These are phyloP conservation scores for Fistulinella prunicolor DNA, from an alignment of 768 basidiomycete genomes.

Conservation along the genomic window DNA sequence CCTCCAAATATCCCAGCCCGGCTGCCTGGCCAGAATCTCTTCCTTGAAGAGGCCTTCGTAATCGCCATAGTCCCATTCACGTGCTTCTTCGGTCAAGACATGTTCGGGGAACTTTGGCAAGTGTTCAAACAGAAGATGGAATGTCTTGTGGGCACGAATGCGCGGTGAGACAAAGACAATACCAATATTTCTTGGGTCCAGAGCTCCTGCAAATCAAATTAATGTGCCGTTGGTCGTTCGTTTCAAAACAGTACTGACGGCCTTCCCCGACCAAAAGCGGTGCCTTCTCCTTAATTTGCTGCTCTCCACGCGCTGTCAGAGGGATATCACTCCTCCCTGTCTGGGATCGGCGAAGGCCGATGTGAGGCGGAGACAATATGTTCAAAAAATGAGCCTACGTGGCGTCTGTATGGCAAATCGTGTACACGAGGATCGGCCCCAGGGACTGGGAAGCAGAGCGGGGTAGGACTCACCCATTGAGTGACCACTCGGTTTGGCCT, in stretches of 20 bases:
- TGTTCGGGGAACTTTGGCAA: conserved; percentile 47
- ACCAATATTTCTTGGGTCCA: conserved; percentile 78
- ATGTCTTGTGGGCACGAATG: conserved; percentile 79
- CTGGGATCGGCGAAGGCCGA: conserved; percentile 37
- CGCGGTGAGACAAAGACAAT: conserved; percentile 85
- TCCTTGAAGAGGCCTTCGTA: conserved; percentile 81
- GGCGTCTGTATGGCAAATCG: conserved; percentile 48
- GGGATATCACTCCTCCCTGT: conserved; percentile 89
- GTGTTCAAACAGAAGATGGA: conserved; percentile 71
- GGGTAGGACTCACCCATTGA: conserved; percentile 60
- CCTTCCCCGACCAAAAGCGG: conserved; percentile 68
- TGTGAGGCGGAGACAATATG: background rate
- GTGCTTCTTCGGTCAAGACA: conserved; percentile 58
- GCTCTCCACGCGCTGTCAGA: conserved; percentile 72
- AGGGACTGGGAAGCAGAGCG: background rate
- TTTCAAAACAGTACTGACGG: conserved; percentile 46
- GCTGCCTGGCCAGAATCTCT: conserved; percentile 66
- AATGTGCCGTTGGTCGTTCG: background rate
- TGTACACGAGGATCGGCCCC: too few relatives aligned
- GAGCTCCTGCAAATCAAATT: conserved; percentile 45
- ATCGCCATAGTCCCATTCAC: conserved; percentile 91
- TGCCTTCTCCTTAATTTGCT: conserved; percentile 65
- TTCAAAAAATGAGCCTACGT: conserved; percentile 41
- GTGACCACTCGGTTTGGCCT: conserved; percentile 95
- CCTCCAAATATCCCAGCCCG: conserved; percentile 79